These are phyloP conservation scores for Hysterium pulicare DNA, from an alignment of 2,329 filamentous ascomycete species.

Conservation along the genomic window DNA sequence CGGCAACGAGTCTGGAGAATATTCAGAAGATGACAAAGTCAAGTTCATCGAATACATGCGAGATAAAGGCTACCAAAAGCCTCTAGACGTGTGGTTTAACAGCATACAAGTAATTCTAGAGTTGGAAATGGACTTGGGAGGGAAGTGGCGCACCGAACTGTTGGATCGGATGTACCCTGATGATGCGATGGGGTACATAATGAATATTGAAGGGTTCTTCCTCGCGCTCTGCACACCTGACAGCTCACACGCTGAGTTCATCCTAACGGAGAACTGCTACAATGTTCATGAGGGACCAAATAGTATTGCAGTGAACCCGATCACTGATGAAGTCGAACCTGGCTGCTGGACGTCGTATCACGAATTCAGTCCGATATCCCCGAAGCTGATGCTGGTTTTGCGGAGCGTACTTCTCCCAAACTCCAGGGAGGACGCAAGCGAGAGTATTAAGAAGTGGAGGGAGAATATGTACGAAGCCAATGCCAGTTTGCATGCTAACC, in stretches of 20 bases:
- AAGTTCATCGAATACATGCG: constrained; percentile 28
- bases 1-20: constrained; percentile 30
- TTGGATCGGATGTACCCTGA: constrained; percentile 19
- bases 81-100: constrained; percentile 35
- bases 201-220: constrained; percentile 22
- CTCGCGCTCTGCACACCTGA: constrained; percentile 29
- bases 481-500: background rate
- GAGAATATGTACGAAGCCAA: background rate
- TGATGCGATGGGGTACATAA: constrained; percentile 29
- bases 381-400: constrained; percentile 20
- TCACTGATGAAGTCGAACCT: constrained; percentile 1
- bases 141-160: constrained; percentile 23
- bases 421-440: constrained; percentile 11
- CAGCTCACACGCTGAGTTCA: constrained; percentile 24
- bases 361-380: constrained; percentile 14
- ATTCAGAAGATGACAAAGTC: constrained; percentile 26
- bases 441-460: background rate
- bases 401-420: constrained; percentile 15
- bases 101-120: constrained; percentile 32
- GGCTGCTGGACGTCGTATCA: constrained; percentile 13
- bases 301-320: background rate
- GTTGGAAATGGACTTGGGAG: constrained; percentile 23
- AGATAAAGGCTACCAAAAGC: constrained; percentile 22
- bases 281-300: constrained; percentile 28
- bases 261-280: constrained; percentile 33